These are phyloP conservation scores for Chaetomiaceae sp. DNA, from an alignment of 2,329 filamentous ascomycete genomes.

Conservation along the genomic window DNA sequence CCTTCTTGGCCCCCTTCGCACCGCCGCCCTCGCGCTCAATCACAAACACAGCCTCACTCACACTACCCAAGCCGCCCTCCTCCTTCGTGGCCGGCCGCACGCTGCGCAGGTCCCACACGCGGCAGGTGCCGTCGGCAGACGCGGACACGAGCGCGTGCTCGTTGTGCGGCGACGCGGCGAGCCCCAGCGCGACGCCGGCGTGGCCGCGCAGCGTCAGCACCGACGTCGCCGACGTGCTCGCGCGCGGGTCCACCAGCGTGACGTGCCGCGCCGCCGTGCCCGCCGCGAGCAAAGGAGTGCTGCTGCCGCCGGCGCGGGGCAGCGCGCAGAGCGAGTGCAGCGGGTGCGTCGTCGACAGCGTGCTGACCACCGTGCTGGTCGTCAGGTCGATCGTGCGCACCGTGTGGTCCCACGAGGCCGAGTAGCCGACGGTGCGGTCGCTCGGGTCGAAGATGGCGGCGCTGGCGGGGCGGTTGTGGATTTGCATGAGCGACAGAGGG, in stretches of 20 bases:
- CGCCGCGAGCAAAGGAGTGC: slow-evolving; percentile 50
- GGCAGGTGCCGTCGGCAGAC: slow-evolving; percentile 86
- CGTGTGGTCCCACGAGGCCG: slow-evolving; percentile 83
- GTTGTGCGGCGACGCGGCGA: slow-evolving; percentile 53
- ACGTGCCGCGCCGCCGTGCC: slow-evolving; percentile 84
- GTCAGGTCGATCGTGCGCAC: slow-evolving; percentile 87
- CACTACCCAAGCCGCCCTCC: slow-evolving; percentile 52
- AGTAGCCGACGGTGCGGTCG: slow-evolving; percentile 86
- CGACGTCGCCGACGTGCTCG: slow-evolving; percentile 65
- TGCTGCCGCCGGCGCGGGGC: slow-evolving; percentile 58
- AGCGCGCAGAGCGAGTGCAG: slow-evolving; percentile 74
- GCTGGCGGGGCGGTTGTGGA: slow-evolving; percentile 68
- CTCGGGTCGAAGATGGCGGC: slow-evolving; percentile 77
- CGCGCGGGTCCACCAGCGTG: slow-evolving; percentile 85
- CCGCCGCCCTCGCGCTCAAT: slow-evolving; percentile 69
- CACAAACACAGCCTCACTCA: slow-evolving; percentile 68
- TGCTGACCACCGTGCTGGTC: slow-evolving; percentile 71
- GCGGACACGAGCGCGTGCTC: slow-evolving; percentile 80
- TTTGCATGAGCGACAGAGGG: slow-evolving; percentile 64
- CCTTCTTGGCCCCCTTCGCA: slow-evolving; percentile 54
- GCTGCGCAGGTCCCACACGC: slow-evolving; percentile 87
- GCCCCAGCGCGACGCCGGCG: slow-evolving; percentile 60
- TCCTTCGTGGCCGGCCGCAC: slow-evolving; percentile 53
- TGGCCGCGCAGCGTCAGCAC: slow-evolving; percentile 92
- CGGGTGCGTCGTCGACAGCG: slow-evolving; percentile 75